Evolutionary conservation across 352 stramenopile species (phyloP).

Genomic region (Paralagenidium karlingii): DNA sequence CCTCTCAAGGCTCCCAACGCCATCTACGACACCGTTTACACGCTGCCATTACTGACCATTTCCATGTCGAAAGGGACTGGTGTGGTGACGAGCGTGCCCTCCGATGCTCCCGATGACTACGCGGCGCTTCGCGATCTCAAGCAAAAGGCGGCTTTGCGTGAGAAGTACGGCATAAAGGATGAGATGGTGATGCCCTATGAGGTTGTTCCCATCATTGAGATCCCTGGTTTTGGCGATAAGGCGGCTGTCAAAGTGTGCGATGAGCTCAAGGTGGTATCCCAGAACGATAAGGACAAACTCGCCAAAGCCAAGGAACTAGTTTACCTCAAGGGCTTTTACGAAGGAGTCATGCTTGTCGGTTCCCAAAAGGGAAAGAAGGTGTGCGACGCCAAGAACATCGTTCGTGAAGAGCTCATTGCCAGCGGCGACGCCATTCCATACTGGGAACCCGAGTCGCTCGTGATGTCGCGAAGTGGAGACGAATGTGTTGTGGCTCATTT

Average conservation of each 20-base stretch:
- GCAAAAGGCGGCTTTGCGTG: constrained; percentile 95
- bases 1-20: constrained; percentile 93
- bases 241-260: constrained; percentile 94
- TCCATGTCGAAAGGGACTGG: constrained; percentile 99
- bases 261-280: constrained; percentile 96
- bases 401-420: constrained; percentile 95
- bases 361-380: constrained; percentile 95
- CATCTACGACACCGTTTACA: constrained; percentile 98
- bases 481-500: constrained; percentile 99
- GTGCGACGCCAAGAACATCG: constrained; percentile 95
- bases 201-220: constrained; percentile 99
- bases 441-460: constrained; percentile 97
- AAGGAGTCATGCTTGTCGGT: constrained; percentile 96
- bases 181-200: constrained; percentile 98
- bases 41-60: constrained; percentile 97
- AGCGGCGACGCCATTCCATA: constrained; percentile 92
- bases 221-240: constrained; percentile 95
- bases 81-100: constrained; percentile 98
- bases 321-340: constrained; percentile 99
- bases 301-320: constrained; percentile 96
- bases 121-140: constrained; percentile 97
- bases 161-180: constrained; percentile 97
- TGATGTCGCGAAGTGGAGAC: constrained; percentile 95
- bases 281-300: constrained; percentile 99
- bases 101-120: constrained; percentile 98